Conservation (phyloP, 2,329 filamentous ascomycete genomes). For the Monosporascus sp. region DNA sequence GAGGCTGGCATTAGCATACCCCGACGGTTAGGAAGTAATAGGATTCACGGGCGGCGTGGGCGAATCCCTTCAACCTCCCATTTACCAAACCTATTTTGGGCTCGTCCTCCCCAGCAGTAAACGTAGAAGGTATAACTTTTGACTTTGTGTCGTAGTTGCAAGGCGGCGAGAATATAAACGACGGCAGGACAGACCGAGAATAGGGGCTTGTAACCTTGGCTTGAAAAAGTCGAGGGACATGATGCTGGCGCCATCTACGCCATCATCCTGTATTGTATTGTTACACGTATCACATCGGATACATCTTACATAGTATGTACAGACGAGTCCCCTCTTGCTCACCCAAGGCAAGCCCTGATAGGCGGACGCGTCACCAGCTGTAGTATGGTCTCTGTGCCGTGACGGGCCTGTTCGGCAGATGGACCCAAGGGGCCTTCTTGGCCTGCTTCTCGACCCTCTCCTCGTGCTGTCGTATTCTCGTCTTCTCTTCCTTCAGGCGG, state of each 20-base stretch:
- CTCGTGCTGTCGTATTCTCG: constrained; percentile 72
- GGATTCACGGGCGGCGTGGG: too few relatives aligned
- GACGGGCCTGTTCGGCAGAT: constrained; percentile 80
- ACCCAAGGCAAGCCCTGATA: neutral
- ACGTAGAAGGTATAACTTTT: too few relatives aligned
- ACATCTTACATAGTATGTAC: neutral
- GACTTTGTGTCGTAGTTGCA: too few relatives aligned
- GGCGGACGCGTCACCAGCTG: constrained; percentile 63
- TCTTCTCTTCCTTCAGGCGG: constrained; percentile 89
- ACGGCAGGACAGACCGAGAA: neutral
- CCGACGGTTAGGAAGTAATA: too few relatives aligned
- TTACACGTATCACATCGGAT: neutral
- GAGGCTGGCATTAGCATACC: too few relatives aligned
- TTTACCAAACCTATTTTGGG: too few relatives aligned
- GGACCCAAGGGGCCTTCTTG: constrained; percentile 76
- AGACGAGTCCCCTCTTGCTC: neutral
- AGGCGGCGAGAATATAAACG: too few relatives aligned
- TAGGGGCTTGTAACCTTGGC: neutral
- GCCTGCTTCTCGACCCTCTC: constrained; percentile 73
- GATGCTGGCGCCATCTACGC: neutral
- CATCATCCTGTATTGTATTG: neutral
- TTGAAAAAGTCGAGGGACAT: neutral
- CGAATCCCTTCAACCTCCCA: too few relatives aligned
- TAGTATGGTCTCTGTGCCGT: constrained; percentile 85
- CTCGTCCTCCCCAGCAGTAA: too few relatives aligned